Conservation (phyloP, 2,329 filamentous ascomycete genomes). For the Diaporthe vexans region DNA sequence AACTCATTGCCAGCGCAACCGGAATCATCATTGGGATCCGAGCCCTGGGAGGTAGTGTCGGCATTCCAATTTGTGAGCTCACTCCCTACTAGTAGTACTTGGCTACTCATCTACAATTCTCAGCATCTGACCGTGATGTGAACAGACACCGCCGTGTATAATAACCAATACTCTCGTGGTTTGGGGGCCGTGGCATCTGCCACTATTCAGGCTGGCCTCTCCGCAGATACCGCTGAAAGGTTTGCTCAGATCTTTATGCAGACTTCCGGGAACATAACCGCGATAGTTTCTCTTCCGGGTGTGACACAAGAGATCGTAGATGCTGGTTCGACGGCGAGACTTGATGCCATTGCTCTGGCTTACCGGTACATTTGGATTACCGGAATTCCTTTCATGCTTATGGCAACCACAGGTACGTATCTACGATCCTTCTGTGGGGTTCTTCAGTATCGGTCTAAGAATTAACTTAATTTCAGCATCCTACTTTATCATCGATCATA, state of each 20-base stretch:
- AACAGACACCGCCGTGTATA: slow-evolving; percentile 8
- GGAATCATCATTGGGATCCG: slow-evolving; percentile 14
- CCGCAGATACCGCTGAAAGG: not conserved
- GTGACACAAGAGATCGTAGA: not conserved
- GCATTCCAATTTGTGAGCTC: slow-evolving; percentile 3
- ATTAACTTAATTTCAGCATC: not conserved
- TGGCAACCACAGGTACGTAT: slow-evolving; percentile 3
- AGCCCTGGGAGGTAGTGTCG: slow-evolving; percentile 3
- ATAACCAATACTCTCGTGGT: slow-evolving; percentile 16
- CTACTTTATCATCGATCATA: slow-evolving; percentile 20
- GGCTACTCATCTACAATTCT: not conserved
- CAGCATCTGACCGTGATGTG: not conserved
- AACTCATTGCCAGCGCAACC: slow-evolving; percentile 20
- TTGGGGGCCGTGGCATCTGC: not conserved
- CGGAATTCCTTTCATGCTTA: slow-evolving; percentile 5
- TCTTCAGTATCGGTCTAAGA: rapidly evolving
- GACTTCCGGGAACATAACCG: not conserved
- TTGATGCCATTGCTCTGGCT: slow-evolving; percentile 9
- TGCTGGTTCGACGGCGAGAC: not conserved
- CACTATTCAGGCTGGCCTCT: not conserved
- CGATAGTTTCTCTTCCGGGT: not conserved
- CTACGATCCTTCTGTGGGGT: rapidly evolving
- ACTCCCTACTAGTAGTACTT: too few species aligned
- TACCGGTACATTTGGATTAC: slow-evolving; percentile 17
- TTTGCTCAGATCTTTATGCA: not conserved